Base-by-base conservation (phyloP, 1,139 yeast genomes). In the Tardiomyces depauwii region DNA sequence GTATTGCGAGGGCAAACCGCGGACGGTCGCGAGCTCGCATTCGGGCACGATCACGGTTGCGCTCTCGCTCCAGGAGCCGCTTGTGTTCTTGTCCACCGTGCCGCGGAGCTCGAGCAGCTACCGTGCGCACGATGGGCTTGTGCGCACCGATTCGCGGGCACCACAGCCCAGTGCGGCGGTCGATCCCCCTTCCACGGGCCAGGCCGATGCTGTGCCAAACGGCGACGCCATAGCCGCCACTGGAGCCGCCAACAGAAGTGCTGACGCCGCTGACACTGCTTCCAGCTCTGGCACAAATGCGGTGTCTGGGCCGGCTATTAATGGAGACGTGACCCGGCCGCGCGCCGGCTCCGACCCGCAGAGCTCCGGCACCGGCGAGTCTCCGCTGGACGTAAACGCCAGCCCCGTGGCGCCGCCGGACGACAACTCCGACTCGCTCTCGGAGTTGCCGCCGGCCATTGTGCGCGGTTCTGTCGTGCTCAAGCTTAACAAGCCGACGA, bases 401-500 rank as follows among this genome's bases (percentile, higher is more conserved):
- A 21, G 25, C 25, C 25, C 25, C 7, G 7, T 7, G 7, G 25
- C 25, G 4, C 5, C 11, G n/a, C 36, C n/a, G 3, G 36, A 30
- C 11, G 16, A 30, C 11, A 3, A 5, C 16, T 30, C 36, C 4
- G 36, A 30, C n/a, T 13, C 36, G 44, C 14, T 36, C 16, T 48
- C 55, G 25, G 78, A 76, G 18, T 63, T 82, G 44, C 87, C 89
- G 2, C 93, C 95, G 0, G 73, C 88, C 1, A 65, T 87, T 32
- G 67, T 88, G 41, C 69, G 96, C 46, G 96, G 96, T 0, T 78
- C 88, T 18, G 68, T 88, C n/a, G 75, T 80, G 43, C 53, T 88
- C 16, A 71, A 91, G 48, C 74, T 88, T 1, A 59, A 80, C 45
- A 87, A 86, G 58, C 83, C 93, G 0, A 72, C 82, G 39, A 83